Conservation (phyloP, 2,329 filamentous ascomycete species). For the Magnaporthiopsis rhizophila region DNA sequence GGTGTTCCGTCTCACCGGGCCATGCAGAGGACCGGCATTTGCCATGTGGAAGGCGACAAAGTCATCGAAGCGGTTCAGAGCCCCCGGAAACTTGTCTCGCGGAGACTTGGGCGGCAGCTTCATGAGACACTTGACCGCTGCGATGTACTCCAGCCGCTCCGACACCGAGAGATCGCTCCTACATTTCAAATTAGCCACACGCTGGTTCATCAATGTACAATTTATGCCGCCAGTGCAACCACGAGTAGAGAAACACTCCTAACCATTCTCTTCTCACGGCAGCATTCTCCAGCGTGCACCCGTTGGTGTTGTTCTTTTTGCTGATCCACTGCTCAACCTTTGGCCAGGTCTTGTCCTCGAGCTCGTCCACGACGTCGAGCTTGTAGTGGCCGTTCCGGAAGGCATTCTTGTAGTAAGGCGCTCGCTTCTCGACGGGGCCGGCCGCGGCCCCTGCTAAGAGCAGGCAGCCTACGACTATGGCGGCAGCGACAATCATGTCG, state of each 20-base stretch:
- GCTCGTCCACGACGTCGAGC: slow-evolving; percentile 21
- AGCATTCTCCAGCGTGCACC: slow-evolving; percentile 21
- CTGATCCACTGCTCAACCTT: slow-evolving; percentile 20
- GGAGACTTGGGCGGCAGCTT: slow-evolving; percentile 16
- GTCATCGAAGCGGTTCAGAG: slow-evolving; percentile 21
- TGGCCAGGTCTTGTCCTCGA: slow-evolving; percentile 18
- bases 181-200: neutral
- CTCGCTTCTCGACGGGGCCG: slow-evolving; percentile 2
- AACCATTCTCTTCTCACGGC: slow-evolving; percentile 20
- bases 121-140: slow-evolving; percentile 20
- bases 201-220: neutral
- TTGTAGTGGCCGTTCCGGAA: slow-evolving; percentile 19
- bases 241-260: neutral
- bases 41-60: slow-evolving; percentile 26
- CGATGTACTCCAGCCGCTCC: slow-evolving; percentile 19
- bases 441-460: neutral
- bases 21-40: slow-evolving; percentile 17
- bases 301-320: slow-evolving; percentile 19
- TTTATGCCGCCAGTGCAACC: neutral
- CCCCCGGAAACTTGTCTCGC: slow-evolving; percentile 18
- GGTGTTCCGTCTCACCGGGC: slow-evolving; percentile 3
- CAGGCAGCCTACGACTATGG: neutral
- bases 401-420: slow-evolving; percentile 3
- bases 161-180: slow-evolving; percentile 18
- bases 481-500: slow-evolving; percentile 1